These are phyloP conservation scores for Trichoderma afroharzianum DNA, from an alignment of 2,329 filamentous ascomycete genomes.

Conservation along the genomic window DNA sequence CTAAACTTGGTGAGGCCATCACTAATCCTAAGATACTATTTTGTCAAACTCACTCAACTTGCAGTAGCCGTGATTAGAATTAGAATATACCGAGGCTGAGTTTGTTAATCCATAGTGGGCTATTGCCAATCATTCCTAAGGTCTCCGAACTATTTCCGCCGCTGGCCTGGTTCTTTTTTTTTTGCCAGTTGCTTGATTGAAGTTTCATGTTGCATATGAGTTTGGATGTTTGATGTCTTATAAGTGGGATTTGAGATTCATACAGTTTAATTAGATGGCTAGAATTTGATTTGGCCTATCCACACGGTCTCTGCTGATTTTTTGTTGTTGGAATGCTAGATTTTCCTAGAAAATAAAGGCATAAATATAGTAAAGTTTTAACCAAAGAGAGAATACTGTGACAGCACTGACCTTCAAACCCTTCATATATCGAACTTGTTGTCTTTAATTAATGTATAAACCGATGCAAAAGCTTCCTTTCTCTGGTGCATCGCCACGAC, in stretches of 20 bases:
- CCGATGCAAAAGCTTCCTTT: background rate
- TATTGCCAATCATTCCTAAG: background rate
- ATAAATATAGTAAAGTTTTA: no score
- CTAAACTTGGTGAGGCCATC: background rate
- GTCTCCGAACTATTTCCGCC: background rate
- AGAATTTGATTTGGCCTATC: background rate
- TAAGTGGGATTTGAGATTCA: background rate
- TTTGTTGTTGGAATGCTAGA: no score
- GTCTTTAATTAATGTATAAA: background rate
- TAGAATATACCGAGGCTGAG: background rate
- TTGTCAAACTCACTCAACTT: background rate
- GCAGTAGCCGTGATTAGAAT: background rate
- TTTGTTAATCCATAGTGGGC: background rate
- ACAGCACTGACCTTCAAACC: background rate
- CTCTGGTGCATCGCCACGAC: background rate
- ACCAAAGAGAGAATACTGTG: background rate
- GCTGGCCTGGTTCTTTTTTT: background rate
- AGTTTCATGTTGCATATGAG: background rate
- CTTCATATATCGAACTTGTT: background rate
- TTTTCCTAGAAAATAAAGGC: no score
- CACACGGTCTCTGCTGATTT: background rate
- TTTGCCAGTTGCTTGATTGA: background rate
- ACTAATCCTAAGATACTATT: background rate
- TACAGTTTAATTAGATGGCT: background rate
- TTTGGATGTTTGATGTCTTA: background rate